A percentile compares a stretch with the other conserved stretches of the same genome.
These are phyloP conservation scores for Pleurotus platypus DNA, from an alignment of 768 basidiomycete genomes.

Conservation along the genomic window DNA sequence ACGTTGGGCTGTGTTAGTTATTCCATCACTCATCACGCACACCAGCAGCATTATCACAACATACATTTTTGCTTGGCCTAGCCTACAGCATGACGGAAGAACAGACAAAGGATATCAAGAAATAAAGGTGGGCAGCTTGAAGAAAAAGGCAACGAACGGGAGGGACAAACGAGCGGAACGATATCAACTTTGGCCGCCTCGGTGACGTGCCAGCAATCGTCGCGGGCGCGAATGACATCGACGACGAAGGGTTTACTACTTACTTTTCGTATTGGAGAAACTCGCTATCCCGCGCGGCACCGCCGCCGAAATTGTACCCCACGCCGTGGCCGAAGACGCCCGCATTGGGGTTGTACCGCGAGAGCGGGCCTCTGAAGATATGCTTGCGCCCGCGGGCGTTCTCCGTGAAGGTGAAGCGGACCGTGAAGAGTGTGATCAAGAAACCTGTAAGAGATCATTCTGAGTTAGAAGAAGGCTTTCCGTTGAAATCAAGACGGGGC, in stretches of 20 bases:
- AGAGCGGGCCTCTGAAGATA: slow-evolving; percentile 47
- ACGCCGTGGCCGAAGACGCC: slow-evolving; percentile 7
- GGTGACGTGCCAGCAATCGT: no score
- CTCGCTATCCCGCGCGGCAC: slow-evolving; percentile 23
- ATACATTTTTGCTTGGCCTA: no score
- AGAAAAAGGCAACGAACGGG: neutral
- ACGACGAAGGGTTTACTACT: no score
- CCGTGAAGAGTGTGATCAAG: slow-evolving; percentile 32
- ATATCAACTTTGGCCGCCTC: neutral
- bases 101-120: no score
- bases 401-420: slow-evolving; percentile 43
- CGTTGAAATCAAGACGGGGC: neutral
- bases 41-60: no score
- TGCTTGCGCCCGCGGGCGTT: slow-evolving; percentile 44
- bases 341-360: slow-evolving; percentile 39
- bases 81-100: no score
- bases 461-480: no score
- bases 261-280: slow-evolving; percentile 27
- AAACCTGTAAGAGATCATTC: slow-evolving; percentile 30
- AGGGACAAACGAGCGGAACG: neutral
- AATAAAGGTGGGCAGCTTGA: neutral
- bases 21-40: no score
- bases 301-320: slow-evolving; percentile 1
- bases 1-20: no score
- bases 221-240: no score